Evolutionary conservation across 768 basidiomycete genomes (phyloP), one percentile per base, ranked within the genome.

Genomic region (Serendipita sp.): DNA sequence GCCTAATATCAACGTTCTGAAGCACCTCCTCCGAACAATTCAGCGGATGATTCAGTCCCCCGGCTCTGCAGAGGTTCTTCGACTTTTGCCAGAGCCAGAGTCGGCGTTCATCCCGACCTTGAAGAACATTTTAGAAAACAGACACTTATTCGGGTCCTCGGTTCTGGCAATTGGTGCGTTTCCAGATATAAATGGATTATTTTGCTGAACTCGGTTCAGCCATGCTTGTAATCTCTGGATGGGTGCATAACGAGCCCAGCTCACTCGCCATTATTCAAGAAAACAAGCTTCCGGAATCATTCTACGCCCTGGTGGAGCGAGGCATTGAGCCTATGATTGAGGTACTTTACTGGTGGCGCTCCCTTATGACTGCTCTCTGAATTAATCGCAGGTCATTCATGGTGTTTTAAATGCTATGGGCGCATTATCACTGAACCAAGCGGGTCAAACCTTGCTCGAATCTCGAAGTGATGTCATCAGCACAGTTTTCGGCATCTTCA

Each of bases 211-310:
- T 41, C 41, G 41, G 13, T 13, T 41, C 41, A 90, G 92, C 90
- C 3, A 90, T 94, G 77, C 92, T 94, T 72, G 87, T 93, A 71
- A 91, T 96, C 86, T 85, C 92, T 13, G 92, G 92, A 0, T 97
- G 97, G 74, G 86, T 98, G 7, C 95, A 99, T 78, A 99, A 98
- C 68, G 96, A 99, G 73, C 96, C 96, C 4, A 97, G 94, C 0
- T 96, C 92, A 15, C 76, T 99, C 65, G 78, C 84, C 1, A 86
- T 95, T 64, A 88, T 99, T 24, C 96, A 99, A 74, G 96, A 99
- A 74, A 81, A 85, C 32, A 84, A 86, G 3, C 74, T 99, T 2
- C 96, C 96, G 0, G 89, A 92, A 70, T 81, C 84, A 0, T 92
- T 99, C 70, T 98, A 93, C 75, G 80, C 81, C 65, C 82, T 88